These are phyloP conservation scores for Salix udensis DNA, from an alignment of 345 rosid genomes.

Conservation along the genomic window DNA sequence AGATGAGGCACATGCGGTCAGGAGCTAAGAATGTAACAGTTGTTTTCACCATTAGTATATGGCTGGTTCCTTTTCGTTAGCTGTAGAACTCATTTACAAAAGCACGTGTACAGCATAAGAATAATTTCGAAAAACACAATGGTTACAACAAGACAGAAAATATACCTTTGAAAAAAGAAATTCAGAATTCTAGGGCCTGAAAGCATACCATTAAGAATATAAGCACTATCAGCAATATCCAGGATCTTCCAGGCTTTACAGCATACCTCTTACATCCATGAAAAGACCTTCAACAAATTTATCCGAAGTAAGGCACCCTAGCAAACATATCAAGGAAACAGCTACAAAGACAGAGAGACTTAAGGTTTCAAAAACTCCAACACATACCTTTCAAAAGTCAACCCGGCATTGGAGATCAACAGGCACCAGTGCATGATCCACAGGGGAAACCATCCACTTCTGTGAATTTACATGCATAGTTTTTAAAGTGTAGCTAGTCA, in stretches of 20 bases:
- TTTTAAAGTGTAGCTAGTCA: background rate
- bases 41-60: background rate
- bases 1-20: background rate
- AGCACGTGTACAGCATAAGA: background rate
- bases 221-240: background rate
- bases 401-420: no score
- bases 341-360: background rate
- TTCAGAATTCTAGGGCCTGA: background rate
- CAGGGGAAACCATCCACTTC: background rate
- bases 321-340: background rate
- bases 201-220: background rate
- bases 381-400: background rate
- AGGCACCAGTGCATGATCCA: background rate
- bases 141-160: background rate
- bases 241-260: background rate
- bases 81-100: no score
- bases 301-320: background rate
- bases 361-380: background rate
- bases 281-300: background rate
- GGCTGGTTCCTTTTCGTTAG: background rate
- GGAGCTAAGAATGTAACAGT: background rate
- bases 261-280: background rate
- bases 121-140: background rate
- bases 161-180: background rate
- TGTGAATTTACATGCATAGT: background rate